Base-by-base conservation (phyloP, 768 basidiomycete genomes). In the Suillus spraguei region DNA sequence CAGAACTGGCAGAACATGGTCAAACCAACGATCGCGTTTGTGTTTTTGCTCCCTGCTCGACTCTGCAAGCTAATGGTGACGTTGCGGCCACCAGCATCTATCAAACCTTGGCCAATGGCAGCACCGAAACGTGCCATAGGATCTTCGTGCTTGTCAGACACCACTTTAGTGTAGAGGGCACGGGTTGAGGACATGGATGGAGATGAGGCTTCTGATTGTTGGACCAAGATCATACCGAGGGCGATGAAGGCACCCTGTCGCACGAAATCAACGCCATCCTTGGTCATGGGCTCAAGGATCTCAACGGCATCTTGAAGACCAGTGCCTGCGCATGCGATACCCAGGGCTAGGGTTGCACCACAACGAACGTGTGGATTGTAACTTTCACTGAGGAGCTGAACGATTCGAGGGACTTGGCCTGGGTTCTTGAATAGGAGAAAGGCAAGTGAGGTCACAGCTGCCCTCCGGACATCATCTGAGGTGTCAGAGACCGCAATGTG, bases 301-400 rank as follows among this genome's bases (percentile, higher is more conserved):
- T 95, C 95, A 64, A 99, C 87, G 24, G 97, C 97, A 78, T 99
- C 96, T 90, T 96, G 73, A 14, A 61, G 66, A 52, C 97, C 97
- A 20, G 97, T 99, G 17, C 97, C 97, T 32, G 97, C 97, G 71
- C 97, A 99, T 17, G 96, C 93, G 70, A 99, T 95, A 66, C 97
- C 97, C 28, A 99, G 82, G 24, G 97, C 97, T 38, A 99, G 83
- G 5, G 97, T 97, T 35, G 96, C 95, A 67, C 97, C 97, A 66
- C 97, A 98, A 49, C 97, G 87, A 28, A 99, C 97, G 74, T 99
- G 97, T 16, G 97, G 97, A 73, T 99, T 99, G 77, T 99, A 99
- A 70, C 95, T 97, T 81, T 99, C 97, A 67, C 94, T 95, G 59
- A 99, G 80, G 17, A 99, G 85, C 74, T 99, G 97, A 7, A 99